A percentile compares a stretch with the other conserved stretches of the same genome.
phyloP scores from a whole-genome alignment of 2,329 filamentous ascomycete genomes.

The Aureobasidium sp. region DNA sequence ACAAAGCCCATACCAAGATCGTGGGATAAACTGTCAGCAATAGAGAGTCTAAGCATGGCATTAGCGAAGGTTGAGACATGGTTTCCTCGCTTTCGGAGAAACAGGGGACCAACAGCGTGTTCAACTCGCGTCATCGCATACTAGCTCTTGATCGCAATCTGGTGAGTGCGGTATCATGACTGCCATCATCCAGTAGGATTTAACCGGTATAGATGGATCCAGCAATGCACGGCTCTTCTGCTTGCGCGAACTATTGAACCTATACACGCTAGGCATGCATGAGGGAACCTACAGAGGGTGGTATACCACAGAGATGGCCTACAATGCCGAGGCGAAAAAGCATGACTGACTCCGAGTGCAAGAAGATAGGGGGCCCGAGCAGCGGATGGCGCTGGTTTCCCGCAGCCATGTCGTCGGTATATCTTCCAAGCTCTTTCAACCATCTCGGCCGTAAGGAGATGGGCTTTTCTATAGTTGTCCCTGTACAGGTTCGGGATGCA shows the following conservation, averaged over 20 bases:
- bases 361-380: background rate
- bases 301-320: background rate
- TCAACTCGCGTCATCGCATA: background rate
- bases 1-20: background rate
- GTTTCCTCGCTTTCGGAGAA: background rate
- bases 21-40: background rate
- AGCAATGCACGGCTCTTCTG: background rate
- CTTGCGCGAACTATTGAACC: background rate
- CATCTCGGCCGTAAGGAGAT: background rate
- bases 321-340: background rate
- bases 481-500: background rate
- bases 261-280: background rate
- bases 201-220: background rate
- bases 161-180: background rate
- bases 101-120: background rate
- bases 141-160: background rate
- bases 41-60: background rate
- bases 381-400: background rate
- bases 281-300: background rate
- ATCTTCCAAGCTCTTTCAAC: background rate
- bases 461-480: background rate
- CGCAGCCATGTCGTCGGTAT: background rate
- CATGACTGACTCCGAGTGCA: background rate
- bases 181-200: background rate
- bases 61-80: background rate